Conservation (phyloP, 176 grass and related monocot species). For the Tillandsia leiboldiana region DNA sequence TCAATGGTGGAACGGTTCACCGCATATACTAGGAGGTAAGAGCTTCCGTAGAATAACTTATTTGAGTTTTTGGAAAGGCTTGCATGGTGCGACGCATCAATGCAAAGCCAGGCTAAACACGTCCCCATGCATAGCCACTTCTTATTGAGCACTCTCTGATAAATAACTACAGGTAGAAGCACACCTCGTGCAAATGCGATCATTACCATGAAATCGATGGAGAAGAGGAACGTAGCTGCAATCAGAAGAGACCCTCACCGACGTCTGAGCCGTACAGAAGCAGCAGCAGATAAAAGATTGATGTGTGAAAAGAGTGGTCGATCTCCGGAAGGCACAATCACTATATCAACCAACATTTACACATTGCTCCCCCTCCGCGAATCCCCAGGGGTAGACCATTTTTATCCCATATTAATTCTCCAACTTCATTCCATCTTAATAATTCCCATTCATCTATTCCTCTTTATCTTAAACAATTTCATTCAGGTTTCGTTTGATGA, state of each 20-base stretch:
- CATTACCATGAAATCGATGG: not conserved
- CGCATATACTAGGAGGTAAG: not conserved
- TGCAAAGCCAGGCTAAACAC: too few species aligned
- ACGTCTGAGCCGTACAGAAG: too few species aligned
- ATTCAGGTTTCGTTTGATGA: constrained; percentile 64
- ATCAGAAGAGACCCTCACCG: too few species aligned
- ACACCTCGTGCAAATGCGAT: not conserved
- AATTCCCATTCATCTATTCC: not conserved
- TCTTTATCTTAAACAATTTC: not conserved
- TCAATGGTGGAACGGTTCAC: not conserved
- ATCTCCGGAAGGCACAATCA: constrained; percentile 26
- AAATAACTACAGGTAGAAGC: not conserved
- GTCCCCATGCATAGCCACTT: not conserved
- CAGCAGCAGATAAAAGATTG: too few species aligned
- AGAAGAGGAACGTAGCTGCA: not conserved
- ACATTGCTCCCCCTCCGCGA: constrained; percentile 61
- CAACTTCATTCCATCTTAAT: not conserved
- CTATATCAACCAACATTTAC: constrained; percentile 54
- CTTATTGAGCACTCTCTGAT: not conserved
- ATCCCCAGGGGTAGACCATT: constrained; percentile 41
- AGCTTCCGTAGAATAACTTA: not conserved
- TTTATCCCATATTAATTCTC: not conserved
- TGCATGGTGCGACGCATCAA: too few species aligned
- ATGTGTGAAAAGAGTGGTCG: not conserved
- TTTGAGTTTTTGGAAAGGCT: too few species aligned